A percentile compares a stretch with the other conserved stretches of the same genome.
Conservation (phyloP, 176 grass and related monocot genomes). For the Saccharum spontaneum region DNA sequence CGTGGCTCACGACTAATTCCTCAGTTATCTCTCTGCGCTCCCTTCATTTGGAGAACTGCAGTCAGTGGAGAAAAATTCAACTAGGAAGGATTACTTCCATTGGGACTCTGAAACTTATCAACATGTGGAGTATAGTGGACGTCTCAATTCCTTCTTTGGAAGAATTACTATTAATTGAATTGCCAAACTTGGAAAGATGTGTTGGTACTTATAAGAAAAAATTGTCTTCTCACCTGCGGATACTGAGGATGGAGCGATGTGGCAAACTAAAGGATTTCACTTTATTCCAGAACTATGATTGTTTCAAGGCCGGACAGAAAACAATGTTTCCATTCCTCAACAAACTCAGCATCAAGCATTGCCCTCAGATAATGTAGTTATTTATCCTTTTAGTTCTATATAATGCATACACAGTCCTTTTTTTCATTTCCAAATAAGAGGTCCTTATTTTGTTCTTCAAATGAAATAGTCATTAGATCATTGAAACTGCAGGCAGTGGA, state of each 20-base stretch:
- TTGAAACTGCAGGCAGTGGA: too few relatives aligned
- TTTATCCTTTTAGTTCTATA: too few relatives aligned
- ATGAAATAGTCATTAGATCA: too few relatives aligned
- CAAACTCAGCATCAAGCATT: too few relatives aligned
- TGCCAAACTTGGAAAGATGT: conserved; percentile 43
- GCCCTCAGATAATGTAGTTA: too few relatives aligned
- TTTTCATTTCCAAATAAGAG: too few relatives aligned
- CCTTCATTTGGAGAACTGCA: conserved; percentile 35
- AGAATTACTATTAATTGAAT: conserved; percentile 19
- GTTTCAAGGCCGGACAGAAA: not conserved
- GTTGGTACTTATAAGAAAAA: not conserved
- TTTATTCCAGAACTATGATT: not conserved
- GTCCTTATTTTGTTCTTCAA: too few relatives aligned
- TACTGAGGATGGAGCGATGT: conserved; percentile 12
- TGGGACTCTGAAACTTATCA: conserved; percentile 15
- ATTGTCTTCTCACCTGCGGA: conserved; percentile 6
- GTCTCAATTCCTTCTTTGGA: conserved; percentile 30
- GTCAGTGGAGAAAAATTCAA: conserved; percentile 12
- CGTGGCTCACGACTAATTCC: not conserved
- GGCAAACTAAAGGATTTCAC: not conserved
- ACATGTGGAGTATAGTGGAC: conserved; percentile 9
- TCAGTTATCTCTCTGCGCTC: not conserved
- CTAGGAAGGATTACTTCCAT: conserved; percentile 31
- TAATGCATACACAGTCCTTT: too few relatives aligned
- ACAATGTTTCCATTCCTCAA: too few relatives aligned